Percentiles rank a stretch among this genome's conserved stretches.
These are phyloP conservation scores for Simplicillium aogashimaense DNA, from an alignment of 2,329 filamentous ascomycete genomes.

Conservation along the genomic window DNA sequence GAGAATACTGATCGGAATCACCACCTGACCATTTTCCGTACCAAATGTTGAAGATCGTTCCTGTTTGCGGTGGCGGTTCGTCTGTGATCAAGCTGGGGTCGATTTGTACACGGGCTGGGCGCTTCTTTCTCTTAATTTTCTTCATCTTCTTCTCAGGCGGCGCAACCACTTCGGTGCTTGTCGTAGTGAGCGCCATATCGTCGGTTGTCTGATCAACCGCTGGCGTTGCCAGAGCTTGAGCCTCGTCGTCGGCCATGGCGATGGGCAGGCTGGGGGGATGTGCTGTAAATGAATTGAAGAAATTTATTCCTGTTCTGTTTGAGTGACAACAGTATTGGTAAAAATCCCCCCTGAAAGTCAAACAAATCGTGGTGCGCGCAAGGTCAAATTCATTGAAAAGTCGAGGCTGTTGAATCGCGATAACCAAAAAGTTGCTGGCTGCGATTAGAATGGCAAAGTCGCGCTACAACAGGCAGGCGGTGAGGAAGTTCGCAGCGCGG, in stretches of 20 bases:
- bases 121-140: conserved; percentile 86
- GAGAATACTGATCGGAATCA: conserved; percentile 84
- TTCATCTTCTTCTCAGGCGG: conserved; percentile 57
- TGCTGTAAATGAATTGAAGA: too few species aligned
- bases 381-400: neutral
- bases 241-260: conserved; percentile 21
- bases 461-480: conserved; percentile 8
- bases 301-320: too few species aligned
- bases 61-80: conserved; percentile 83
- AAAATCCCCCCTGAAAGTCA: too few species aligned
- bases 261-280: neutral
- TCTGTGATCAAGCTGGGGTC: conserved; percentile 75
- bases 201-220: conserved; percentile 16
- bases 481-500: conserved; percentile 1
- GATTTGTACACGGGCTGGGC: conserved; percentile 83
- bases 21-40: conserved; percentile 98
- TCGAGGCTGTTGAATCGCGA: too few species aligned
- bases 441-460: too few species aligned
- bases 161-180: conserved; percentile 33
- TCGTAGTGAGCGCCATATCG: conserved; percentile 23
- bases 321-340: too few species aligned
- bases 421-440: too few species aligned
- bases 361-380: too few species aligned
- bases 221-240: conserved; percentile 15
- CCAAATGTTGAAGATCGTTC: conserved; percentile 96